A percentile compares a stretch with the other conserved stretches of the same genome.
Evolutionary conservation across 2,329 filamentous ascomycete genomes (phyloP).

Genomic region (Tolypocladium tropicale): DNA sequence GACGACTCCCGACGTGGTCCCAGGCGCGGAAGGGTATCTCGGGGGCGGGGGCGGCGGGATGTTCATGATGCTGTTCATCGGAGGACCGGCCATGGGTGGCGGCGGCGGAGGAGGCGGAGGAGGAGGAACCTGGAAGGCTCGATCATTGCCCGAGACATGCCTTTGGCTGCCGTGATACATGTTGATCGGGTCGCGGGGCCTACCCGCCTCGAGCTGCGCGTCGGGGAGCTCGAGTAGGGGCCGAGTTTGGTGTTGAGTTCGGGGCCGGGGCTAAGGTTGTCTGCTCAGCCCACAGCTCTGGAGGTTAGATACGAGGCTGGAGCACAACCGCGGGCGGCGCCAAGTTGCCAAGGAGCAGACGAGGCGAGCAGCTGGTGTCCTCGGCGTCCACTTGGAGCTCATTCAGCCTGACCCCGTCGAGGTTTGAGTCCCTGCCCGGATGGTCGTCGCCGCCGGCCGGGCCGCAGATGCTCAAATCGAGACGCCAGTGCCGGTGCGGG

Average conservation of each 20-base stretch:
- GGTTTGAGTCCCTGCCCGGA: neutral
- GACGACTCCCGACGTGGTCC: slow-evolving; percentile 28
- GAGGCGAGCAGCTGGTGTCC: neutral
- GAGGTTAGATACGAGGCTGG: neutral
- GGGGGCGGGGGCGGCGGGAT: slow-evolving; percentile 48
- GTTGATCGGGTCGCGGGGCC: slow-evolving; percentile 3
- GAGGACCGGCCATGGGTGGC: slow-evolving; percentile 30
- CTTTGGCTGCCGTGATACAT: slow-evolving; percentile 49
- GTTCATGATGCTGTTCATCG: slow-evolving; percentile 36
- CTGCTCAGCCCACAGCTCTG: neutral
- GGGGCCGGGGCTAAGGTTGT: neutral
- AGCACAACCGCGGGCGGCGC: neutral
- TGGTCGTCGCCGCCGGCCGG: neutral
- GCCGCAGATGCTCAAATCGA: neutral
- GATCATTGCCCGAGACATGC: slow-evolving; percentile 36
- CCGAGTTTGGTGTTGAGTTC: neutral
- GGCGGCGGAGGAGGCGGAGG: slow-evolving; percentile 48
- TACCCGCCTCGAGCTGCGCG: neutral
- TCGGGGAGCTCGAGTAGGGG: neutral
- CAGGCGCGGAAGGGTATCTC: slow-evolving; percentile 36
- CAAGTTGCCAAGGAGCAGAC: neutral
- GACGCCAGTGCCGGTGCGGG: neutral
- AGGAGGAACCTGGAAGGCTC: slow-evolving; percentile 44
- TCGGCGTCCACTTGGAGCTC: neutral
- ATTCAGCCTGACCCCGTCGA: neutral